Percentiles rank a stretch among this genome's conserved stretches.
phyloP scores from a whole-genome alignment of 495 filamentous ascomycete species.

The Penicillium macrosclerotiorum region DNA sequence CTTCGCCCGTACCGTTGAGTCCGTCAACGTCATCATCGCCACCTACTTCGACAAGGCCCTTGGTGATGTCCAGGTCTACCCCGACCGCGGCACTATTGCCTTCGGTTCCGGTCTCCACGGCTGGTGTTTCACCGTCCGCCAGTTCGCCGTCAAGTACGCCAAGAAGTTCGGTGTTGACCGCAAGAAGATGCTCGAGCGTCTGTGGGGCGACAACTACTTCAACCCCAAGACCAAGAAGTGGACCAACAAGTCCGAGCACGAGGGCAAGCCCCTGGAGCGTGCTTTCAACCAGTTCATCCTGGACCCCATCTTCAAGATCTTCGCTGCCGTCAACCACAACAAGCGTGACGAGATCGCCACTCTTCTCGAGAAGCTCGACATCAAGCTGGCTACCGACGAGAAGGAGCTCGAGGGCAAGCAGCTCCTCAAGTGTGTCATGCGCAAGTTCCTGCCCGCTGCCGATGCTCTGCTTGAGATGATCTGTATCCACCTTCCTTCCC shows the following conservation, averaged over 20 bases:
- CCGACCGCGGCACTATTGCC: slow-evolving; percentile 91
- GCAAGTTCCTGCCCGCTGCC: slow-evolving; percentile 95
- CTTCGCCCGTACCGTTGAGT: slow-evolving; percentile 98
- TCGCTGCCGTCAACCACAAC: slow-evolving; percentile 92
- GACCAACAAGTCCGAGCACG: slow-evolving; percentile 77
- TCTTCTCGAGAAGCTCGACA: slow-evolving; percentile 86
- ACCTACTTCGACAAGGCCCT: slow-evolving; percentile 97
- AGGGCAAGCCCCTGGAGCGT: slow-evolving; percentile 90
- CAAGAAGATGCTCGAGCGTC: slow-evolving; percentile 99
- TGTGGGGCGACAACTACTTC: slow-evolving; percentile 99
- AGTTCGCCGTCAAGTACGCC: slow-evolving; percentile 94
- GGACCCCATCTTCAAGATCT: slow-evolving; percentile 99
- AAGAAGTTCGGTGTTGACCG: slow-evolving; percentile 99
- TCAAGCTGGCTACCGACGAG: slow-evolving; percentile 84
- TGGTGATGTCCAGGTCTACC: slow-evolving; percentile 97
- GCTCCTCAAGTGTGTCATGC: slow-evolving; percentile 96
- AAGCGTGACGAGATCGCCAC: slow-evolving; percentile 89
- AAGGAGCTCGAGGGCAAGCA: slow-evolving; percentile 93
- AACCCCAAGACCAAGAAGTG: slow-evolving; percentile 99
- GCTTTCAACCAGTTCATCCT: slow-evolving; percentile 99
- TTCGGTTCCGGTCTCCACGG: slow-evolving; percentile 99
- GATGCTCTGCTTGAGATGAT: slow-evolving; percentile 99
- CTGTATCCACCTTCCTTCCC: slow-evolving; percentile 97
- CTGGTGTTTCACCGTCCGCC: slow-evolving; percentile 99
- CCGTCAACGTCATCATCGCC: slow-evolving; percentile 98